Conservation (phyloP, 108 stramenopile species). For the Nitzschia palea region DNA sequence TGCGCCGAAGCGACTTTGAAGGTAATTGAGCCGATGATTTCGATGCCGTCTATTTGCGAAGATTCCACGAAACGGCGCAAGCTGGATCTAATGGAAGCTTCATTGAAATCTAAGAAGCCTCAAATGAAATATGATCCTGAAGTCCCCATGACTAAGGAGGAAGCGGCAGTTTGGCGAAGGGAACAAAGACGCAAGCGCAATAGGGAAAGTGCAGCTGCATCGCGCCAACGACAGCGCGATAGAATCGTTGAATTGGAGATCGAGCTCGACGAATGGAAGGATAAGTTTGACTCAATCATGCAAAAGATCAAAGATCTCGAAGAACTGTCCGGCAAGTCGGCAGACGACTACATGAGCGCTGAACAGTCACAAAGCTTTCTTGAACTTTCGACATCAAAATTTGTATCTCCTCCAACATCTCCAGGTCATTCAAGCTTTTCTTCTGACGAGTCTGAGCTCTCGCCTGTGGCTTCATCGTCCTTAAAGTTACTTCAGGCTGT, state of each 20-base stretch:
- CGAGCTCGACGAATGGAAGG: conserved; percentile 68
- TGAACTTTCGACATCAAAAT: conserved; percentile 10
- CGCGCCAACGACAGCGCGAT: conserved; percentile 76
- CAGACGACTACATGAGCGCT: not conserved
- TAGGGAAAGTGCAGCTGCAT: conserved; percentile 79
- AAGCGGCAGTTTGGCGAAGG: conserved; percentile 72
- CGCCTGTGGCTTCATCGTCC: conserved; percentile 25
- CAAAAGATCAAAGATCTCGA: conserved; percentile 51
- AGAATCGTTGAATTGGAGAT: conserved; percentile 75
- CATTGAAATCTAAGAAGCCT: conserved; percentile 43
- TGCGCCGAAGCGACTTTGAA: not conserved
- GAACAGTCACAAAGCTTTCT: not conserved
- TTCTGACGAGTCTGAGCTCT: conserved; percentile 4
- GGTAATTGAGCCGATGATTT: not conserved
- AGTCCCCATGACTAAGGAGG: conserved; percentile 81
- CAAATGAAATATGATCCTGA: conserved; percentile 87
- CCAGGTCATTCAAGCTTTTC: conserved; percentile 20
- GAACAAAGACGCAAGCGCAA: conserved; percentile 88
- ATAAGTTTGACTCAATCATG: conserved; percentile 65
- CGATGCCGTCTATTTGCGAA: not conserved
- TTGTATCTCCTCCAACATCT: conserved; percentile 30
- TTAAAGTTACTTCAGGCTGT: not conserved
- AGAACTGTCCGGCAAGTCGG: conserved; percentile 5
- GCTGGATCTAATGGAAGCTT: not conserved
- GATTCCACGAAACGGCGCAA: not conserved